Percentiles rank a stretch among this genome's conserved stretches.
These are phyloP conservation scores for Penstemon davidsonii DNA, from an alignment of 257 asterid species.

Conservation along the genomic window DNA sequence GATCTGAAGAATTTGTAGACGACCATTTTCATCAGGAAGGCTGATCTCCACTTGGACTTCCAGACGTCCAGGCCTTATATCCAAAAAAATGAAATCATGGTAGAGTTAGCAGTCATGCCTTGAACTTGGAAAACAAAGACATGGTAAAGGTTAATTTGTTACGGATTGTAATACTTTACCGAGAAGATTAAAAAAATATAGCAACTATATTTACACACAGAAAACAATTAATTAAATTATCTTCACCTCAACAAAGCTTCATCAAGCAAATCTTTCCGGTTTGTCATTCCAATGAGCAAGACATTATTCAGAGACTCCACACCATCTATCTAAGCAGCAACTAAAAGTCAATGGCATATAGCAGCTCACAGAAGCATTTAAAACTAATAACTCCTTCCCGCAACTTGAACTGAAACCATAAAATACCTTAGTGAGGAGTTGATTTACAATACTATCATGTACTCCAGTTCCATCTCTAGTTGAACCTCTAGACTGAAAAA, in stretches of 20 bases:
- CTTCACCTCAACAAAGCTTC: slow-evolving; percentile 95
- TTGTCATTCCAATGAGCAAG: slow-evolving; percentile 98
- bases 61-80: slow-evolving; percentile 92
- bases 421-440: slow-evolving; percentile 93
- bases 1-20: slow-evolving; percentile 94
- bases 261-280: slow-evolving; percentile 94
- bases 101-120: slow-evolving; percentile 9
- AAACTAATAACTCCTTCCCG: slow-evolving; percentile 14
- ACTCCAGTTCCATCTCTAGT: slow-evolving; percentile 99
- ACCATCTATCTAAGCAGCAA: slow-evolving; percentile 84
- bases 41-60: slow-evolving; percentile 99
- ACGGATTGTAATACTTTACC: not conserved
- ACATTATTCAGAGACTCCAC: slow-evolving; percentile 99
- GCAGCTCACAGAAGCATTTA: slow-evolving; percentile 21
- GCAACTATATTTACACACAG: slow-evolving; percentile 16
- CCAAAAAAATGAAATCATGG: slow-evolving; percentile 23
- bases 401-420: slow-evolving; percentile 29
- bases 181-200: slow-evolving; percentile 16
- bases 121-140: slow-evolving; percentile 16
- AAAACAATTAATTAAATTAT: slow-evolving; percentile 22
- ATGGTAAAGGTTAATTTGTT: slow-evolving; percentile 8
- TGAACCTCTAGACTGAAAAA: slow-evolving; percentile 94
- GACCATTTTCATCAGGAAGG: slow-evolving; percentile 99
- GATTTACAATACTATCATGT: slow-evolving; percentile 98
- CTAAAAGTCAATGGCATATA: slow-evolving; percentile 25